Evolutionary conservation across 129 eudicot genomes (phyloP), one percentile per base, ranked within the genome.

Genomic region (Kitagawia praeruptora): DNA sequence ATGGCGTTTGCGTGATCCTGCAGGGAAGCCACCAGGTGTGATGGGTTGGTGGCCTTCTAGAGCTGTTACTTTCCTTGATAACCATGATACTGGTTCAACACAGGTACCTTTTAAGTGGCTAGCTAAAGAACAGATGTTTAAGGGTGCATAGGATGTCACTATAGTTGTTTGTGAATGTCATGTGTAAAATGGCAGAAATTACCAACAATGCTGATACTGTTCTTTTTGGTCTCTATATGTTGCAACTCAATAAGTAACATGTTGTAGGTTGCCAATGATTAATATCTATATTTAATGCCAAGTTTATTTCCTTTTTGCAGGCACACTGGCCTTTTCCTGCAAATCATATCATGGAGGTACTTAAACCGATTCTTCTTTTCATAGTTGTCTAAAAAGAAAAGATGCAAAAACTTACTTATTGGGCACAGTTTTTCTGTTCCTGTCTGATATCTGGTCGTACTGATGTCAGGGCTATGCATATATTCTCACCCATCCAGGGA

Each of bases 11-110:
- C 95, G 97, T 48, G 98, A 94, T 80, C 80, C 96, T 63, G 88
- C 86, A 70, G 98, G 97, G 83, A 94, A 94, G 82, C 98, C 98
- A 25, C 98, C 98, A 4, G 97, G 96, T 73, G 98, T 91, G 64
- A 83, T 93, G 80, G 98, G 98, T 78, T 93, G 97, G 97, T 94
- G 98, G 98, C 92, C 98, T 81, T 94, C 97, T 70, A 87, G 97
- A 80, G 97, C 98, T 77, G 98, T 91, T 78, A 91, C 98, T 49
- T 93, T 90, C 79, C 79, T 86, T 63, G 98, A 93, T 51, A 93
- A 93, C 80, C 98, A 93, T 83, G 98, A 93, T 76, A 91, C 98
- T 19, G 98, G 98, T 51, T 93, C 98, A 34, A 91, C 98, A 75
- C 98, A 91, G 97, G 98, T 92, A 49, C 67, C 31, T 37, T 40